These are phyloP conservation scores for Botrytis elliptica DNA, from an alignment of 2,329 filamentous ascomycete genomes.

Conservation along the genomic window DNA sequence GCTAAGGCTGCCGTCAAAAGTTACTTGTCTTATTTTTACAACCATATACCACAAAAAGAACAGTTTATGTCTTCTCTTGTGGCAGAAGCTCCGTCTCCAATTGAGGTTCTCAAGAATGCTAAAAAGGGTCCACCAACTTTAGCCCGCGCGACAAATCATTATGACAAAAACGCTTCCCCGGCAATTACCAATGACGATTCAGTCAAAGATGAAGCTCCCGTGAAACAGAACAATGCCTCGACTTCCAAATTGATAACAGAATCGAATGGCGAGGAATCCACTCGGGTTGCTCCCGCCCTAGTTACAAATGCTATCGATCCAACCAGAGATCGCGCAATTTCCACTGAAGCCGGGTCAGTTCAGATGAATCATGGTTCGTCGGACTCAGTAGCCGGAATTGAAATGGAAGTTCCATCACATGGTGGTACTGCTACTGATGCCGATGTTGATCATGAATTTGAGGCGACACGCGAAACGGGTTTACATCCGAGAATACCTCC, in stretches of 20 bases:
- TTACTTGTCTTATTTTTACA: slow-evolving; percentile 19
- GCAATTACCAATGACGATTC: neutral
- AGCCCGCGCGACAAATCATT: slow-evolving; percentile 1
- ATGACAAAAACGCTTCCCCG: neutral
- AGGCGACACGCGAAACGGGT: neutral
- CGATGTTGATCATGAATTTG: neutral
- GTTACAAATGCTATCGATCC: neutral
- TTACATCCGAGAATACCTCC: neutral
- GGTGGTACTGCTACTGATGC: neutral
- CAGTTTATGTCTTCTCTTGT: neutral
- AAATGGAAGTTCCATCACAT: neutral
- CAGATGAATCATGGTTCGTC: neutral
- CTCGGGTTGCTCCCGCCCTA: neutral
- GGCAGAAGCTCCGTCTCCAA: neutral
- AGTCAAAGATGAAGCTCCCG: neutral
- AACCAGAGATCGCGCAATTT: neutral
- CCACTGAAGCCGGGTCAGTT: neutral
- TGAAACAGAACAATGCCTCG: neutral
- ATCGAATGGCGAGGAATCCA: neutral
- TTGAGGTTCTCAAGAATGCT: neutral
- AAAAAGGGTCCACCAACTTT: neutral
- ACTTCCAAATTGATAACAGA: neutral
- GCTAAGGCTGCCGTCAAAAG: slow-evolving; percentile 19
- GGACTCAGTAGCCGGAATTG: neutral
- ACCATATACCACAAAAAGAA: slow-evolving; percentile 7